Evolutionary conservation across 192 early-diverging fungal genomes (phyloP).

Genomic region (Gaertneriomyces sp.): DNA sequence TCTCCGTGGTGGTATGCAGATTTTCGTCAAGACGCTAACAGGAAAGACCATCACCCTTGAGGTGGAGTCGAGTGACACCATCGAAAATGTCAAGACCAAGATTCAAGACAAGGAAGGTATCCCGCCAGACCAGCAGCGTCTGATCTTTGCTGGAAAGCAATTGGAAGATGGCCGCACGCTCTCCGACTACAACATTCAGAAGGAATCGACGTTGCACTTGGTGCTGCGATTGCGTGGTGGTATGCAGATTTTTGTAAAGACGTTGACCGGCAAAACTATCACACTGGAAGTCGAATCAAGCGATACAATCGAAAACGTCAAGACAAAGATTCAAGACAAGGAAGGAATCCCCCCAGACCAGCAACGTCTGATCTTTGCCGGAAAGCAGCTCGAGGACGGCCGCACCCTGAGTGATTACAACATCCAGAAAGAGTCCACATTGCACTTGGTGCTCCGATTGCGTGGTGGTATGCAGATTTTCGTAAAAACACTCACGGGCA

Average conservation of each 20-base stretch:
- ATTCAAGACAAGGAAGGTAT: conserved; percentile 56
- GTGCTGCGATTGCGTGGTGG: conserved; percentile 57
- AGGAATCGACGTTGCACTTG: conserved; percentile 70
- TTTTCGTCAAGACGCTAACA: conserved; percentile 84
- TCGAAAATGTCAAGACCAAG: conserved; percentile 71
- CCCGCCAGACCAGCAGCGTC: conserved; percentile 73
- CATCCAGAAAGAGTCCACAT: conserved; percentile 68
- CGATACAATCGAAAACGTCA: conserved; percentile 72
- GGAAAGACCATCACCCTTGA: conserved; percentile 84
- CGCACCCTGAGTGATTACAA: conserved; percentile 55
- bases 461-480: conserved; percentile 68
- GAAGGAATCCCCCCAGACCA: conserved; percentile 75
- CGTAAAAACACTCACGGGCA: conserved; percentile 87
- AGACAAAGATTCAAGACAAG: conserved; percentile 55
- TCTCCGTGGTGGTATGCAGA: conserved; percentile 70
- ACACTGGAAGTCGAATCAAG: conserved; percentile 65
- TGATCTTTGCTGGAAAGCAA: conserved; percentile 77
- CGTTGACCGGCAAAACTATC: conserved; percentile 90
- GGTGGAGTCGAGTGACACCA: conserved; percentile 71
- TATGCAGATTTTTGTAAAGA: conserved; percentile 82
- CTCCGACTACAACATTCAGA: conserved; percentile 58
- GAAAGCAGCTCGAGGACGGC: conserved; percentile 76
- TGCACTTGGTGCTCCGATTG: conserved; percentile 65
- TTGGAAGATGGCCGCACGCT: conserved; percentile 69
- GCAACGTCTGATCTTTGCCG: conserved; percentile 77